Base-by-base conservation (phyloP, 2,329 filamentous ascomycete species). In the Cadophora luteo-olivacea region DNA sequence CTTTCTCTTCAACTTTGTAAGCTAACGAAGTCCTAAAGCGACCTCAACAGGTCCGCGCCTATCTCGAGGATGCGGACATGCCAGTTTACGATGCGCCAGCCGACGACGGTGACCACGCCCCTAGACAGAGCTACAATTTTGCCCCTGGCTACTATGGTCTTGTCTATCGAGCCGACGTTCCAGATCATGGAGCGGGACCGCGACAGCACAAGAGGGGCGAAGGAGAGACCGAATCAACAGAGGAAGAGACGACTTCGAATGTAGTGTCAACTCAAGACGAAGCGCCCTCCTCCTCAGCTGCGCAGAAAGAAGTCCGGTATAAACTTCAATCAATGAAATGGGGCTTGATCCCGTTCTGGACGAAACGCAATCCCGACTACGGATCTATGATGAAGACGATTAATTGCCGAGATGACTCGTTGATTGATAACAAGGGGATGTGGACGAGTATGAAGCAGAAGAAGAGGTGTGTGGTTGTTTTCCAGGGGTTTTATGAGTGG, bases 401-500 rank as follows among this genome's bases (percentile, higher is more conserved):
- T 80, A 98, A 99, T 80, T 98, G 95, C 78, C 90, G 95, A 3
- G 92, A 95, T 76, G 95, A 98, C 80, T 96, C 93, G 0, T 83
- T 98, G 24, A 84, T 87, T 6, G 87, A 90, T 11, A 85, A 91
- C 9, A 87, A 89, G 5, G 94, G 94, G 12, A 92, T 98, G 89
- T 98, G 96, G 96, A 91, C 87, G 52, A 89, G 87, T 0, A 97
- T 98, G 92, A 97, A 97, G 81, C 89, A 90, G 70, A 88, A 86
- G 73, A 97, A 97, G 81, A 86, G 96, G 36, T 98, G 96, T 78
- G 84, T 98, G 25, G 89, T 98, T 11, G 78, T 97, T 6, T 94
- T 92, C 11, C 91, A 97, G 79, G 96, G 96, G 1, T 99, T 98
- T 80, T 99, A 93, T 76, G 96, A 99, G 80, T 98, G 96, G 96